Base-by-base conservation (phyloP, 2,329 filamentous ascomycete species). In the Rutstroemia sp. region DNA sequence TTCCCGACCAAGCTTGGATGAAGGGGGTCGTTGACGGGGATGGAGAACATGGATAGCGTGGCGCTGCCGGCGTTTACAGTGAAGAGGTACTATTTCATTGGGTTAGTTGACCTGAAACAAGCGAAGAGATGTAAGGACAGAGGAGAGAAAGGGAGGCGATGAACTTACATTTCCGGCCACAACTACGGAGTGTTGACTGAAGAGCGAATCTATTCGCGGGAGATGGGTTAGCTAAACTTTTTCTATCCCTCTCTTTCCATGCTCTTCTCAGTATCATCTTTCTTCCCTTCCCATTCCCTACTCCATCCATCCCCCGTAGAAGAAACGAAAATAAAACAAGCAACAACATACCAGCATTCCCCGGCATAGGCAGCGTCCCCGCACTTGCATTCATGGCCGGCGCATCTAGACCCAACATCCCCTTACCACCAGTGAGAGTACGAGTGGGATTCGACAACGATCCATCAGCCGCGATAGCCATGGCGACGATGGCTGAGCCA, bases 1-100 rank as follows among this genome's bases (percentile, higher is more conserved):
- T 68, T 48, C 37, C 77, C 76, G 3, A 78, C 61, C 55, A 75
- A 66, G 1, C 63, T 71, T n/a, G 81, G 72, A 23, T 73, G 69
- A 2, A 73, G 73, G 0, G 77, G 73, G 58, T 80, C 66, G 0
- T 59, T 47, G 0, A 58, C 21, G 10, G 72, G 66, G 57, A 81
- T 78, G 4, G 62, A 46, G 30, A 82, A 74, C 73, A 80, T 76
- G 55, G 72, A 71, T 2, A 82, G 57, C 0, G 75, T 76, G 63
- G 80, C 79, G 25, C 75, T 78, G 3, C 78, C 79, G 0, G 78
- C 66, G 52, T 80, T 80, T 48, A 82, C 78, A 1, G 77, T 77
- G 61, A 84, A 82, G 1, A 84, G 59, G 57, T 72, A 68, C 78
- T 81, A 44, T 44, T 30, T 34, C 14, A 30, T 44, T n/a, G 10